Base-by-base conservation (phyloP, 805 yeast genomes). In the Blastobotrys terrestris region DNA sequence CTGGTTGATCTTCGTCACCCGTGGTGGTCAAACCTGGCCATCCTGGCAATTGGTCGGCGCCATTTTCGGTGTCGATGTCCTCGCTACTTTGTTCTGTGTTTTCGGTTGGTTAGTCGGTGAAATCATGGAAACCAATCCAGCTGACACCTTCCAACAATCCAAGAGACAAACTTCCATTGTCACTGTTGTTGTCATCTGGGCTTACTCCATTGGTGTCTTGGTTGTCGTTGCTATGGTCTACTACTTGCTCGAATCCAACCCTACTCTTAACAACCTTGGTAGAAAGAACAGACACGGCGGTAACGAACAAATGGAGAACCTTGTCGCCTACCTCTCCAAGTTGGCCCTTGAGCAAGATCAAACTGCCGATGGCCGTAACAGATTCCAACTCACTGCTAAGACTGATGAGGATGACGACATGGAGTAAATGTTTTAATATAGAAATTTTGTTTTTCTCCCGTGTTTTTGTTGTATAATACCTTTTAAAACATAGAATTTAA, bases 1-100 rank as follows among this genome's bases (percentile, higher is more conserved):
- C 80, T 89, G 97, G 97, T 83, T 89, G 76, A 89, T 89, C 79
- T 89, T 89, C 87, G 81, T 89, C 69, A 89, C 97, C 69, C 85
- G 97, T 81, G 96, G 96, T 72, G 96, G 96, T 78, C 95, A 95
- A 74, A 89, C 91, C 87, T 84, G 91, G 92, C 97, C 97, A 79
- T 85, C 95, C 49, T 89, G 96, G 96, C 96, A 89, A 82, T 84
- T 89, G 75, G 71, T 92, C 67, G 94, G 90, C 80, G 97, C 97
- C 71, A 95, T 89, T 67, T 79, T 87, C 69, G 79, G 77, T 72
- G 97, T 89, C 71, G 96, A 89, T 77, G 77, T 88, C 79, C 77
- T 89, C 67, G 92, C 97, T 63, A 88, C 96, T 60, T 80, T 87
- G 84, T 89, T 89, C 84, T 75, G 86, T 66, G 76, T 88, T 71